A percentile compares a stretch with the other conserved stretches of the same genome.
These are phyloP conservation scores for Arthrobotrys pseudoclavata DNA, from an alignment of 2,329 filamentous ascomycete genomes.

Conservation along the genomic window DNA sequence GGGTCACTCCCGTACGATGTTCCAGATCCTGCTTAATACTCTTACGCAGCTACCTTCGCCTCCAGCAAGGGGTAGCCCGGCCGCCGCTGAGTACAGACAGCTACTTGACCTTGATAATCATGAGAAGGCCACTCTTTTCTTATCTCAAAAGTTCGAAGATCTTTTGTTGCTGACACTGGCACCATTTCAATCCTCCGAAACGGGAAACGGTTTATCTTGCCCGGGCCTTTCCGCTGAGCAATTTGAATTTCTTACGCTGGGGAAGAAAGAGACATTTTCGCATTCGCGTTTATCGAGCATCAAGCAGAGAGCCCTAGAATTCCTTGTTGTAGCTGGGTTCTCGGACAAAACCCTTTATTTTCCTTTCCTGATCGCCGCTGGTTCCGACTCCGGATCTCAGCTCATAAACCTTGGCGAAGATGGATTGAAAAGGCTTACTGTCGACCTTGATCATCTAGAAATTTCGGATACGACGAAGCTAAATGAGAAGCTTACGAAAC, in stretches of 20 bases:
- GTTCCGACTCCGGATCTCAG: conserved; percentile 80
- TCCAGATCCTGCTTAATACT: conserved; percentile 51
- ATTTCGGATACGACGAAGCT: conserved; percentile 24
- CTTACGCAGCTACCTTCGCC: conserved; percentile 47
- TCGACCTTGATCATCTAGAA: conserved; percentile 50
- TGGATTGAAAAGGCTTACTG: conserved; percentile 75
- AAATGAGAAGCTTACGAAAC: conserved; percentile 32
- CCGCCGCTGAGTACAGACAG: conserved; percentile 67
- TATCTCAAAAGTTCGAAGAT: conserved; percentile 81
- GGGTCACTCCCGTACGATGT: conserved; percentile 53
- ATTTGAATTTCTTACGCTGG: conserved; percentile 77
- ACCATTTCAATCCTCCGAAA: conserved; percentile 39
- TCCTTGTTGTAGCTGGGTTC: conserved; percentile 89
- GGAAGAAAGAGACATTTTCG: conserved; percentile 75
- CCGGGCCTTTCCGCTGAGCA: conserved; percentile 76
- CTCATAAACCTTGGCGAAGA: conserved; percentile 90
- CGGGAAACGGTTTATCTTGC: conserved; percentile 24
- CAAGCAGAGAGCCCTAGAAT: conserved; percentile 77
- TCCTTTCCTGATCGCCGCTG: conserved; percentile 84
- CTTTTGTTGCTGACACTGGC: conserved; percentile 77
- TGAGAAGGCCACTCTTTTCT: conserved; percentile 68
- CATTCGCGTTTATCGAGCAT: conserved; percentile 70
- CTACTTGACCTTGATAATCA: conserved; percentile 70
- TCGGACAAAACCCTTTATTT: conserved; percentile 85
- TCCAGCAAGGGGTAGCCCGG: conserved; percentile 42